A percentile compares a stretch with the other conserved stretches of the same genome.
Evolutionary conservation across 495 filamentous ascomycete genomes (phyloP).

Genomic region (Melanomma pulvis-pyrius): DNA sequence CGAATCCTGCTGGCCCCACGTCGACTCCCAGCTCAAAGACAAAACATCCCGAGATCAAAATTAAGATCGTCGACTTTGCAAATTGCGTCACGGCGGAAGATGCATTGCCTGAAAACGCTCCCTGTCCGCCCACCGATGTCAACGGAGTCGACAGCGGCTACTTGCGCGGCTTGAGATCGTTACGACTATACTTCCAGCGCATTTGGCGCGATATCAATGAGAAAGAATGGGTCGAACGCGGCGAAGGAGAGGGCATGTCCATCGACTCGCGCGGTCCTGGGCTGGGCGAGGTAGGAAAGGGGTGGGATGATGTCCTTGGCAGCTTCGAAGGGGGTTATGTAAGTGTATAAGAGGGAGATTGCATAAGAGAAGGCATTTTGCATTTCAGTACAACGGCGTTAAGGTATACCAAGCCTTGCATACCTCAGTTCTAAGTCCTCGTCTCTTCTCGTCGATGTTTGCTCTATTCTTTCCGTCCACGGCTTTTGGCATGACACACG

Average conservation of each 20-base stretch:
- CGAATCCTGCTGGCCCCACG: background rate
- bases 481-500: background rate
- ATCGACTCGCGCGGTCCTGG: slow-evolving; percentile 19
- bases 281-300: slow-evolving; percentile 25
- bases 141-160: slow-evolving; percentile 86
- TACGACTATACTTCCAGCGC: slow-evolving; percentile 82
- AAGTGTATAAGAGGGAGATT: slow-evolving; percentile 12
- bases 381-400: background rate
- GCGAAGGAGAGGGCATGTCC: slow-evolving; percentile 39
- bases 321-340: slow-evolving; percentile 26
- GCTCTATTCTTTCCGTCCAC: background rate
- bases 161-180: slow-evolving; percentile 76
- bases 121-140: slow-evolving; percentile 81
- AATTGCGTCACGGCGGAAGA: slow-evolving; percentile 94
- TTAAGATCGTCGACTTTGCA: slow-evolving; percentile 98
- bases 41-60: slow-evolving; percentile 66
- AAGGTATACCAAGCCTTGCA: background rate
- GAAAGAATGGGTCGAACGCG: slow-evolving; percentile 37
- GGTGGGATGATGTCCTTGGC: slow-evolving; percentile 23
- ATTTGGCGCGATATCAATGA: slow-evolving; percentile 77
- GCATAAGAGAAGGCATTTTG: background rate
- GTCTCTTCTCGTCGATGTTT: background rate
- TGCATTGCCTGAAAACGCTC: slow-evolving; percentile 58
- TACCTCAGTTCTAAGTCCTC: background rate
- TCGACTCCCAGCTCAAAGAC: background rate